phyloP scores from a whole-genome alignment of 2,329 filamentous ascomycete species.

The Dactylellina cionopaga region DNA sequence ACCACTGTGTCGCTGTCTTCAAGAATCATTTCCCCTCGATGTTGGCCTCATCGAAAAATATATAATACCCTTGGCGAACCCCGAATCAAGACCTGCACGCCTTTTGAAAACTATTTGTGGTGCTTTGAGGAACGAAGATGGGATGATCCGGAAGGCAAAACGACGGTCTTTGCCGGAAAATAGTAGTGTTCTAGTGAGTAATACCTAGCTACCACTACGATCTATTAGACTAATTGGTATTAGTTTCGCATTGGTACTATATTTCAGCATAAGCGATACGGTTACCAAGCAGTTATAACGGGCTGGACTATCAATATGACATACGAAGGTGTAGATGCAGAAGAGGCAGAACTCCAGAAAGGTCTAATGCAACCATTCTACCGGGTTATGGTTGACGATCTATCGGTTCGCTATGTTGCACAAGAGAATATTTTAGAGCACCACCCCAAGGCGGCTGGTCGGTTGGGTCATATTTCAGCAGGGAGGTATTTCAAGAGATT shows the following conservation, averaged over 20 bases:
- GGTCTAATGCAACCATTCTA: slow-evolving; percentile 79
- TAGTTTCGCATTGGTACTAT: slow-evolving; percentile 80
- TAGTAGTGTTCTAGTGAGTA: slow-evolving; percentile 58
- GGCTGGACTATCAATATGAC: slow-evolving; percentile 73
- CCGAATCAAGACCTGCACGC: slow-evolving; percentile 56
- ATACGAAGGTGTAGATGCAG: slow-evolving; percentile 67
- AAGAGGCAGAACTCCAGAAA: slow-evolving; percentile 68
- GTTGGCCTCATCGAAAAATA: slow-evolving; percentile 60
- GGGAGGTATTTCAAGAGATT: slow-evolving; percentile 91
- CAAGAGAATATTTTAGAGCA: slow-evolving; percentile 82
- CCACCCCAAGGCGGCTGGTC: slow-evolving; percentile 65
- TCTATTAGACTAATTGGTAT: slow-evolving; percentile 5
- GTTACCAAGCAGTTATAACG: slow-evolving; percentile 81
- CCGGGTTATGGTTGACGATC: slow-evolving; percentile 78
- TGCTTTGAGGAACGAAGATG: slow-evolving; percentile 68
- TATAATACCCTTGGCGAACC: slow-evolving; percentile 58
- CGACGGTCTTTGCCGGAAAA: slow-evolving; percentile 45
- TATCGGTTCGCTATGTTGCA: slow-evolving; percentile 74
- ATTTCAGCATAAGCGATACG: slow-evolving; percentile 82
- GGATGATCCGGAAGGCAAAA: slow-evolving; percentile 63
- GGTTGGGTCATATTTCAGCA: slow-evolving; percentile 72
- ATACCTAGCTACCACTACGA: slow-evolving; percentile 62
- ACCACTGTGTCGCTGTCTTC: slow-evolving; percentile 59
- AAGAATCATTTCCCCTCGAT: slow-evolving; percentile 61
- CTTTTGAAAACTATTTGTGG: slow-evolving; percentile 67